Evolutionary conservation across 768 basidiomycete species (phyloP).

Genomic region (Cantharellus anzutake): DNA sequence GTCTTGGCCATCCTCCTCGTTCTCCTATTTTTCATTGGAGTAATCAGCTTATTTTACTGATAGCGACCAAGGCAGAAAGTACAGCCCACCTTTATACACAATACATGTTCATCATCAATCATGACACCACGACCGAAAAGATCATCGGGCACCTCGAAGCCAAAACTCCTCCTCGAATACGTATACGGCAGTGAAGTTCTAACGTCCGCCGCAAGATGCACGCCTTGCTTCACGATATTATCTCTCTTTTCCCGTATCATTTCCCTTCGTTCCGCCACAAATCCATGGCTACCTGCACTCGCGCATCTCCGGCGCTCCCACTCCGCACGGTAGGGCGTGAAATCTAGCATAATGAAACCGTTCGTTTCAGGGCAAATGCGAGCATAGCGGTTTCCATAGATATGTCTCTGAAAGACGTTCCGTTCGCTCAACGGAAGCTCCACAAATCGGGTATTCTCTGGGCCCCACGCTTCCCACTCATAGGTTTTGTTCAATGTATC

Average conservation of each 20-base stretch:
- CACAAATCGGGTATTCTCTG: not conserved
- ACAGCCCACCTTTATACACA: not conserved
- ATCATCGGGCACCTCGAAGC: not conserved
- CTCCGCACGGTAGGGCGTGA: not conserved
- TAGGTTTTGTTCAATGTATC: too few relatives aligned
- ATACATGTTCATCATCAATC: not conserved
- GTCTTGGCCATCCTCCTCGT: not conserved
- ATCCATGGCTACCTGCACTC: not conserved
- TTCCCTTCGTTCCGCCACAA: not conserved
- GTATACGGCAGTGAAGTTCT: not conserved
- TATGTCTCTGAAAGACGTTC: not conserved
- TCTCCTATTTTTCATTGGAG: not conserved
- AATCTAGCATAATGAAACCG: not conserved
- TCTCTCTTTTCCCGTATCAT: not conserved
- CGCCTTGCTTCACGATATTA: not conserved
- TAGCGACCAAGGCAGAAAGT: not conserved
- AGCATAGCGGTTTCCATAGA: not conserved
- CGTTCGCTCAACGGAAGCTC: not conserved
- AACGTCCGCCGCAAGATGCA: not conserved
- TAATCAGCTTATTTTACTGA: not conserved
- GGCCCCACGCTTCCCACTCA: not conserved
- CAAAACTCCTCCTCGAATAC: not conserved
- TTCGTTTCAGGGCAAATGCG: not conserved
- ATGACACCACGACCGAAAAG: not conserved
- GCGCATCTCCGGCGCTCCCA: not conserved